phyloP scores from a whole-genome alignment of 441 rosid species.

The Populus hybrid region DNA sequence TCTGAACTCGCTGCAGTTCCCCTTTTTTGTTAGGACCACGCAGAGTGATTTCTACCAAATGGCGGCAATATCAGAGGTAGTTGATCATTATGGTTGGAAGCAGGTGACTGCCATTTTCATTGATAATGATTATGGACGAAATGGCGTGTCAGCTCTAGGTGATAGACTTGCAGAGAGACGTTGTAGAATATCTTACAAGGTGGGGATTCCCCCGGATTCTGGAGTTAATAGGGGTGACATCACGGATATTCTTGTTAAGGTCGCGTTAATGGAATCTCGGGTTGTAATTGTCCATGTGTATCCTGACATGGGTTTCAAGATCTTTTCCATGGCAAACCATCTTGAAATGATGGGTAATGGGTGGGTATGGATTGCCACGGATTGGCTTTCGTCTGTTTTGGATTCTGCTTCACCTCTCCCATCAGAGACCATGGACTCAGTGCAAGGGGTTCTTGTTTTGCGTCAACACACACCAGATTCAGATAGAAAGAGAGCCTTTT shows the following conservation, averaged over 20 bases:
- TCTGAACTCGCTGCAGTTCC: conserved; percentile 72
- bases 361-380: conserved; percentile 90
- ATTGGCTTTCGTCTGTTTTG: conserved; percentile 65
- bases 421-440: conserved; percentile 51
- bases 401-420: conserved; percentile 62
- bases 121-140: conserved; percentile 84
- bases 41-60: conserved; percentile 77
- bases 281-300: conserved; percentile 63
- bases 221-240: conserved; percentile 35
- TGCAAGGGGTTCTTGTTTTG: conserved; percentile 75
- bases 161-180: conserved; percentile 73
- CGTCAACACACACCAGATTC: conserved; percentile 83
- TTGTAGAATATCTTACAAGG: conserved; percentile 65
- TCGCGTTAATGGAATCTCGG: conserved; percentile 74
- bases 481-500: conserved; percentile 45
- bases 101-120: conserved; percentile 69
- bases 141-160: conserved; percentile 61
- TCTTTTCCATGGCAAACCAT: conserved; percentile 61
- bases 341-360: conserved; percentile 91
- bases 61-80: conserved; percentile 75
- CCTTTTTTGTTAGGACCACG: conserved; percentile 70
- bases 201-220: conserved; percentile 47
- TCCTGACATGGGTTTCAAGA: conserved; percentile 42
- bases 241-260: conserved; percentile 70
- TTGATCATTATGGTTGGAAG: conserved; percentile 69